Conservation (phyloP, 2,329 filamentous ascomycete genomes). For the Cladorrhinum sp. region DNA sequence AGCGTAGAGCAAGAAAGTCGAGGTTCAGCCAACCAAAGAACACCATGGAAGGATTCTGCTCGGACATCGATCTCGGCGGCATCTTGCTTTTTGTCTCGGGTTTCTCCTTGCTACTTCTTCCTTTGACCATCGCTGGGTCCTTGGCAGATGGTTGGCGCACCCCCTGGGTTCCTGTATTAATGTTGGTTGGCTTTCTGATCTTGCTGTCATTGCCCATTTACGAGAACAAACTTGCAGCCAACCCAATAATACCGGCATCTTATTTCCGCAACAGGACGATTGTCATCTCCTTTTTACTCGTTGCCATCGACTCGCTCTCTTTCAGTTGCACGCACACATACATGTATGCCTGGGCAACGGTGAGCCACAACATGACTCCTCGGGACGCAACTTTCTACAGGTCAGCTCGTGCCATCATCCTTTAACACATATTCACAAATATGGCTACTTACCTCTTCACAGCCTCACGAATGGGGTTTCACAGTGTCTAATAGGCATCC, state of each 20-base stretch:
- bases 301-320: neutral
- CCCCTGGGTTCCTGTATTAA: neutral
- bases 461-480: neutral
- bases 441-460: neutral
- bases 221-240: neutral
- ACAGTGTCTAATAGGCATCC: neutral
- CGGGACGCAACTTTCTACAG: neutral
- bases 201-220: neutral
- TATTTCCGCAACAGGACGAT: neutral
- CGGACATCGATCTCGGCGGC: neutral
- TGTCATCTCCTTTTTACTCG: neutral
- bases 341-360: neutral
- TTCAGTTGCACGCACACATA: neutral
- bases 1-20: neutral
- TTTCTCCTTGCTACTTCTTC: neutral
- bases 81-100: neutral
- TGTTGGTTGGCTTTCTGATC: neutral
- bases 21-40: neutral
- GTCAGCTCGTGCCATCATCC: too few relatives aligned
- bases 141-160: neutral
- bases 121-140: neutral
- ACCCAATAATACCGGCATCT: neutral
- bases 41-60: neutral
- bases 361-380: neutral
- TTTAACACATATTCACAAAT: neutral